Conservation (phyloP, 352 stramenopile genomes). For the Pythium chondricola region DNA sequence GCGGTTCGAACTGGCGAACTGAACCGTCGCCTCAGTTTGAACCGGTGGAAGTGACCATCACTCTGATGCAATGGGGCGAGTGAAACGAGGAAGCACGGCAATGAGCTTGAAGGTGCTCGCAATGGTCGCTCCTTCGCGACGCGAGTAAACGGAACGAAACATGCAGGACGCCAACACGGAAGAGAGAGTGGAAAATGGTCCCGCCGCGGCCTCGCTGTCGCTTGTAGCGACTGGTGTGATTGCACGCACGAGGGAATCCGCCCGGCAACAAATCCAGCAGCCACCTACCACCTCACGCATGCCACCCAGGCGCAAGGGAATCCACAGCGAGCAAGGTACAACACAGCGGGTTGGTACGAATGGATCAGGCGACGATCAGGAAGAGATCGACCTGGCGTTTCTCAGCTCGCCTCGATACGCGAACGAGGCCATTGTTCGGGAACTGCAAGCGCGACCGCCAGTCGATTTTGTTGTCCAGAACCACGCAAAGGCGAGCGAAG, state of each 20-base stretch:
- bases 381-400: constrained; percentile 11
- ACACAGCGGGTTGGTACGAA: too few relatives aligned
- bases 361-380: too few relatives aligned
- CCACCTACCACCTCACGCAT: background rate
- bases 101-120: background rate
- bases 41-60: constrained; percentile 7
- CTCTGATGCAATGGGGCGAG: background rate
- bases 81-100: too few relatives aligned
- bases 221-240: constrained; percentile 16
- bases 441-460: constrained; percentile 29
- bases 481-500: constrained; percentile 15
- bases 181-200: constrained; percentile 5
- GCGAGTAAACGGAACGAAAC: too few relatives aligned
- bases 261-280: constrained; percentile 8
- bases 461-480: constrained; percentile 43
- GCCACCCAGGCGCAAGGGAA: background rate
- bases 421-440: constrained; percentile 18
- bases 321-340: too few relatives aligned
- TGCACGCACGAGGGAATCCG: constrained; percentile 9
- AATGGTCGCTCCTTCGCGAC: background rate
- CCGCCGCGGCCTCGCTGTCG: background rate
- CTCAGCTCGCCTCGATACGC: constrained; percentile 31
- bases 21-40: constrained; percentile 2
- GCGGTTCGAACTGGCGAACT: background rate
- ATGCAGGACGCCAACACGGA: background rate